Percentiles rank a stretch among this genome's conserved stretches.
Conservation (phyloP, 805 yeast genomes). For the Barnettozyma pratensis region DNA sequence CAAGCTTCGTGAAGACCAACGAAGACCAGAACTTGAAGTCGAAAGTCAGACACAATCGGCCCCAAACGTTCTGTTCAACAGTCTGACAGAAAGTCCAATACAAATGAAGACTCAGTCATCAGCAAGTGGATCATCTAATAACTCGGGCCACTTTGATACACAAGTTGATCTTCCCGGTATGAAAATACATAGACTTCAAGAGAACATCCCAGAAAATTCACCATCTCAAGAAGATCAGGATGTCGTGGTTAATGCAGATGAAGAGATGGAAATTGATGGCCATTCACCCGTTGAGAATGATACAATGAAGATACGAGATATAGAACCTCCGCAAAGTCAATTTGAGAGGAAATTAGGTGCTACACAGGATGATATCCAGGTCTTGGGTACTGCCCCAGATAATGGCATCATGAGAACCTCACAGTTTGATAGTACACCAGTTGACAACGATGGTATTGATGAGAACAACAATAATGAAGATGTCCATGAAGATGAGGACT, state of each 20-base stretch:
- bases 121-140: not conserved
- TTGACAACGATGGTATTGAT: not conserved
- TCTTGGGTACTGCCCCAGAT: constrained; percentile 24
- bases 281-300: not conserved
- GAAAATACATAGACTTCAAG: not conserved
- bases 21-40: constrained; percentile 15
- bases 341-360: not conserved
- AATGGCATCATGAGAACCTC: not conserved
- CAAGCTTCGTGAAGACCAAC: constrained; percentile 17
- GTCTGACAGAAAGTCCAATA: constrained; percentile 2
- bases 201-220: not conserved
- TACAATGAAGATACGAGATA: not conserved
- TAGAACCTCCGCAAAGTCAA: not conserved
- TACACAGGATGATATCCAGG: constrained; percentile 19
- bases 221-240: not conserved
- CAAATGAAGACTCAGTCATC: not conserved
- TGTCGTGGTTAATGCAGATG: not conserved
- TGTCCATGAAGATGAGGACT: not conserved
- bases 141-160: not conserved
- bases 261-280: not conserved
- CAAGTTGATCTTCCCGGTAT: not conserved
- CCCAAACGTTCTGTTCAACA: constrained; percentile 14
- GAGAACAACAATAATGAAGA: not conserved
- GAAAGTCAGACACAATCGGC: constrained; percentile 19
- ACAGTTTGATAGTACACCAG: no score